These are phyloP conservation scores for Jasminum sambac DNA, from an alignment of 257 asterid species.

Conservation along the genomic window DNA sequence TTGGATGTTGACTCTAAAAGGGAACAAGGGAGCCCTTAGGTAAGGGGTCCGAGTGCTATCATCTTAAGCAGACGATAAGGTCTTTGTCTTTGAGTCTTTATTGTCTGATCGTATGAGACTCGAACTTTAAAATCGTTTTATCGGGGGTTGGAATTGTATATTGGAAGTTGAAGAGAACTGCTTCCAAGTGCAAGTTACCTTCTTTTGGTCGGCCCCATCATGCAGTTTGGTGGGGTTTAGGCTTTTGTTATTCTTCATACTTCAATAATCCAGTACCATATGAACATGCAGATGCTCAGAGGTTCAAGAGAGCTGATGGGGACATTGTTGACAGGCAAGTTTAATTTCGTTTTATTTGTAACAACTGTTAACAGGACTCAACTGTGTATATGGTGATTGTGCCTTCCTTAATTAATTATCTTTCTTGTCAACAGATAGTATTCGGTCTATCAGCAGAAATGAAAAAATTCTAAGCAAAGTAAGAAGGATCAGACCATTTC, in stretches of 20 bases:
- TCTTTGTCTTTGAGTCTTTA: no score
- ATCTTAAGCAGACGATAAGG: no score
- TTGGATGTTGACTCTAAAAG: no score
- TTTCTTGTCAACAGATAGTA: constrained; percentile 38
- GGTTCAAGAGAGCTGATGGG: constrained; percentile 39
- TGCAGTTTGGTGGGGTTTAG: constrained; percentile 11
- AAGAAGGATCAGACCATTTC: constrained; percentile 37
- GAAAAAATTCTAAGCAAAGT: constrained; percentile 31
- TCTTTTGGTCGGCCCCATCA: neutral
- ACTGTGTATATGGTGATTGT: neutral
- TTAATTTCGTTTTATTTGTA: neutral
- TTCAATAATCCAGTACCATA: constrained; percentile 13
- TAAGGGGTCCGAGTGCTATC: no score
- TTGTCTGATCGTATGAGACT: no score
- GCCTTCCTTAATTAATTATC: neutral
- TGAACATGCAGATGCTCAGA: constrained; percentile 43
- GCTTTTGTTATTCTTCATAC: neutral
- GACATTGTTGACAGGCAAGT: constrained; percentile 44
- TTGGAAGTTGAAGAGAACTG: neutral
- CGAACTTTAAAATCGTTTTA: no score
- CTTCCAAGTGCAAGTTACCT: neutral
- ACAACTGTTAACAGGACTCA: neutral
- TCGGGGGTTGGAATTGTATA: neutral
- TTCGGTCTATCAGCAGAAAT: constrained; percentile 31
- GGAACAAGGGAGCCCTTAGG: no score